Percentiles rank a stretch among this genome's conserved stretches.
Evolutionary conservation across 768 basidiomycete genomes (phyloP).

Genomic region (Leccinum variicolor): DNA sequence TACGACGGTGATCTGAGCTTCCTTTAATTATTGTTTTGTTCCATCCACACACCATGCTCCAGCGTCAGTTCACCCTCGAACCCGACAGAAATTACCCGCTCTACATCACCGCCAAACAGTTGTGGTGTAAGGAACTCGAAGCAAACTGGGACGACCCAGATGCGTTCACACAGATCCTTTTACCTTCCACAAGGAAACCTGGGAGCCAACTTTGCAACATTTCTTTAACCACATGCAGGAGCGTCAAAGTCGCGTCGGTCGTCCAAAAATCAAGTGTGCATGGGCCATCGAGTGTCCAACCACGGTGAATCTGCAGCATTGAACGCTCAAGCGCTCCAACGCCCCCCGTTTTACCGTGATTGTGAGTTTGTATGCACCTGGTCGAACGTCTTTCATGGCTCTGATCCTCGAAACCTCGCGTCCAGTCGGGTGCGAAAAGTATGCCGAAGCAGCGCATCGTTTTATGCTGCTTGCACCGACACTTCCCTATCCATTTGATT

Average conservation of each 20-base stretch:
- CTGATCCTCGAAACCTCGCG: background rate
- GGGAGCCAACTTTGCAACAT: conserved; percentile 56
- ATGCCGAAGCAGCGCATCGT: conserved; percentile 54
- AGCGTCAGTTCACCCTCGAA: conserved; percentile 32
- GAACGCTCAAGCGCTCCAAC: conserved; percentile 46
- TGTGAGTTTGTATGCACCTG: conserved; percentile 36
- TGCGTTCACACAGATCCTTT: conserved; percentile 54
- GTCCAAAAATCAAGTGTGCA: conserved; percentile 34
- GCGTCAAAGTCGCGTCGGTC: background rate
- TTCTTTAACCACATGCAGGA: conserved; percentile 36
- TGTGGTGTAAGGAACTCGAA: conserved; percentile 44
- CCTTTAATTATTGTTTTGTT: background rate
- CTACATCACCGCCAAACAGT: conserved; percentile 54
- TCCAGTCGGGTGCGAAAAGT: conserved; percentile 62
- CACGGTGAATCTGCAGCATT: conserved; percentile 59
- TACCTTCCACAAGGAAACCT: conserved; percentile 74
- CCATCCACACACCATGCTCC: conserved; percentile 6
- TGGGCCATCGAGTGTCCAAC: conserved; percentile 71
- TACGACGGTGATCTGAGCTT: background rate
- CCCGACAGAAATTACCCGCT: conserved; percentile 45
- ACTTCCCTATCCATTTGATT: conserved; percentile 43
- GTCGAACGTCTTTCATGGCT: background rate
- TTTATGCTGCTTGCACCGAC: conserved; percentile 47
- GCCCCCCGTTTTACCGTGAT: conserved; percentile 40
- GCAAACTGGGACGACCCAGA: conserved; percentile 34